Evolutionary conservation across 2,329 filamentous ascomycete genomes (phyloP).

Genomic region (Fusarium xylarioides): DNA sequence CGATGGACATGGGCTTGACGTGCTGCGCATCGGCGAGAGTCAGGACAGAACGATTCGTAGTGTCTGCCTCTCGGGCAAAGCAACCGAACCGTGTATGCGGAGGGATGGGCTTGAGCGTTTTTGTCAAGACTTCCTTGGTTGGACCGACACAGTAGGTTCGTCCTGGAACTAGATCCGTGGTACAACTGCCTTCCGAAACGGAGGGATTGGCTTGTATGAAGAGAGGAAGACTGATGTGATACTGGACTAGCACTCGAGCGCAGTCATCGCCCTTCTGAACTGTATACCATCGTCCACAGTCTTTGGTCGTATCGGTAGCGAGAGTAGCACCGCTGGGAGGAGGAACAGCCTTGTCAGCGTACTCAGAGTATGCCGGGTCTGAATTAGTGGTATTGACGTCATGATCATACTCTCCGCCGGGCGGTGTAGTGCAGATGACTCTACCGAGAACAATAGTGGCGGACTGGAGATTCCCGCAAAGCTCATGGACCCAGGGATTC

Average conservation of each 20-base stretch:
- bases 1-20: background rate
- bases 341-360: background rate
- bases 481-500: background rate
- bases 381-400: background rate
- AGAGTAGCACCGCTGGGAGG: background rate
- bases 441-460: background rate
- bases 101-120: background rate
- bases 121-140: background rate
- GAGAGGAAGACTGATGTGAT: background rate
- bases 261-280: background rate
- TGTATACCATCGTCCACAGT: background rate
- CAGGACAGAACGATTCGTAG: background rate
- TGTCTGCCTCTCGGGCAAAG: background rate
- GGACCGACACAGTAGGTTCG: background rate
- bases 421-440: background rate
- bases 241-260: background rate
- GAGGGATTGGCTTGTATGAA: background rate
- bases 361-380: background rate
- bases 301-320: background rate
- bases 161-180: background rate
- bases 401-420: background rate
- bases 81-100: background rate
- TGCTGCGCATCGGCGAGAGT: rapidly evolving
- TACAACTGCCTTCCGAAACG: background rate
- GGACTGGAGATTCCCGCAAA: background rate